Evolutionary conservation across 257 asterid species (phyloP).

Genomic region (Fraxinus quadrangulata): DNA sequence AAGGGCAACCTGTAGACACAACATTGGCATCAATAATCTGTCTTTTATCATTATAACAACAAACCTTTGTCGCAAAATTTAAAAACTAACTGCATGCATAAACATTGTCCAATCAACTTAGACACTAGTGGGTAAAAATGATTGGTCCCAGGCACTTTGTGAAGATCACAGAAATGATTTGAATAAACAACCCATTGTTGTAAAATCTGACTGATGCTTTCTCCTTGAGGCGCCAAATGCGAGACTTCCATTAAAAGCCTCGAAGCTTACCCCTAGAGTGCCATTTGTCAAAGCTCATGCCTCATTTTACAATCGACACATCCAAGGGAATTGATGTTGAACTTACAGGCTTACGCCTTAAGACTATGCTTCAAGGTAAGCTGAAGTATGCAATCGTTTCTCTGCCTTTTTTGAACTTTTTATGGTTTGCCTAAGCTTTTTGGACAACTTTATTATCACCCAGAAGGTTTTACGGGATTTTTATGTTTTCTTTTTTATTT

Average conservation of each 20-base stretch:
- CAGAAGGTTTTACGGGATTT: background rate
- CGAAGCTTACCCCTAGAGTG: background rate
- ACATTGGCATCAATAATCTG: background rate
- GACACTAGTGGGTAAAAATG: background rate
- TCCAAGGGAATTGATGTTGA: background rate
- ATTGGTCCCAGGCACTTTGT: background rate
- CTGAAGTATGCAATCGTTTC: background rate
- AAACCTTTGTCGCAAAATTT: background rate
- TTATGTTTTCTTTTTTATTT: too few species aligned
- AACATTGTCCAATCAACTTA: background rate
- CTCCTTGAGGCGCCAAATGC: too few species aligned
- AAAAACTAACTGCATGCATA: too few species aligned
- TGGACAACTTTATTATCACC: background rate
- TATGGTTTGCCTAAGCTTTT: background rate
- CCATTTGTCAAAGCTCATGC: background rate
- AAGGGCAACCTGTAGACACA: slow-evolving; percentile 57
- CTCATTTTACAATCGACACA: background rate
- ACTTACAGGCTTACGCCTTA: background rate
- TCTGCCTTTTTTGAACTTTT: background rate
- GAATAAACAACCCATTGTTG: too few species aligned
- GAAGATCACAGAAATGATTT: background rate
- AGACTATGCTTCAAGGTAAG: background rate
- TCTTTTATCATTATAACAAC: background rate
- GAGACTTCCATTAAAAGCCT: background rate
- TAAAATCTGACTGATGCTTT: background rate